Evolutionary conservation across 352 stramenopile genomes (phyloP), one percentile per base, ranked within the genome.

Genomic region (Pythium monospermum): DNA sequence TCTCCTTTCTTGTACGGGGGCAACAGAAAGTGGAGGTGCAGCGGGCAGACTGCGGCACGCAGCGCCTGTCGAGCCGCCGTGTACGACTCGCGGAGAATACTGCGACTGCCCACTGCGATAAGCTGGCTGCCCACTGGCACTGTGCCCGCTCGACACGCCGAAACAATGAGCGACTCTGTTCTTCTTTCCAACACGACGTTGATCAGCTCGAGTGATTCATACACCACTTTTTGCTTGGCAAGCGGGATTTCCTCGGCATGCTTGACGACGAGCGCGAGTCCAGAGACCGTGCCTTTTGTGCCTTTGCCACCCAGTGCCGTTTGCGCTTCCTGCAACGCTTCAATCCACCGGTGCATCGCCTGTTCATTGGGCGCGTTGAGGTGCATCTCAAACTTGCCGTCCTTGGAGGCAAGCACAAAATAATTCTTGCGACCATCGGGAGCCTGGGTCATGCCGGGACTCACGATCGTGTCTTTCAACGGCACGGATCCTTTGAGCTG

Each of bases 301-400:
- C 68, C 71, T 45, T 71, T 76, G 19, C 59, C 61, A 12, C 68
- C 60, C 18, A 92, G 49, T 13, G 79, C 75, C 5, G 69, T 79
- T 46, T 93, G 69, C 3, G 79, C 80, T 54, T 91, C 78, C 56
- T 90, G 77, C 32, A 94, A 60, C 28, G 81, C 84, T 48, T 94
- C 78, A 45, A 94, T 91, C 84, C 84, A 94, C 23, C 76, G 63
- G 27, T 90, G 82, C 84, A 94, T 94, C n/a, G 75, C 78, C 23
- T 68, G 72, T 33, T 94, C 82, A 28, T 82, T 91, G 32, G 83
- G 70, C 13, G 84, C 84, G 22, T 85, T 91, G 50, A 94, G 47
- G 40, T 94, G 83, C 68, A 94, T 86, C 53, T 94, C 82, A 35
- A 88, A 88, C 45, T 83, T 90, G 43, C 76, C 71, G 42, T 89